phyloP scores from a whole-genome alignment of 768 basidiomycete genomes.

The Boletales sp. region DNA sequence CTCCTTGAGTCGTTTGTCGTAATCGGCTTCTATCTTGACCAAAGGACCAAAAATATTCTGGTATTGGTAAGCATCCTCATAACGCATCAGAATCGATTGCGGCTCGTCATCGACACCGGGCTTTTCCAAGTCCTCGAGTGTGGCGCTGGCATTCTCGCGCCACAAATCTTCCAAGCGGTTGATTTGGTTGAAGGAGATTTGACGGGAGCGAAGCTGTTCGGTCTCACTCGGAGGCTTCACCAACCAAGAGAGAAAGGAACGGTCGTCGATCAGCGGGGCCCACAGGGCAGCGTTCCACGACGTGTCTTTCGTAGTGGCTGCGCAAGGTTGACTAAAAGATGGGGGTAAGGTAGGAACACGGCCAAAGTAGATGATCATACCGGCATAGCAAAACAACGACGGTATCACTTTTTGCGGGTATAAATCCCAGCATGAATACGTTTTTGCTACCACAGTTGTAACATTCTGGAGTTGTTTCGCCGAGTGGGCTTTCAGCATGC shows the following conservation, averaged over 20 bases:
- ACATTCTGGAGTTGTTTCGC: constrained; percentile 97
- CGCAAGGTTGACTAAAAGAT: constrained; percentile 84
- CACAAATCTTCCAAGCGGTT: constrained; percentile 96
- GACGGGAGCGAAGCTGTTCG: constrained; percentile 92
- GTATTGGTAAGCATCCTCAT: constrained; percentile 99
- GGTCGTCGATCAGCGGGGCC: constrained; percentile 98
- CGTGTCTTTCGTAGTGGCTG: constrained; percentile 95
- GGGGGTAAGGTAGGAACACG: background rate
- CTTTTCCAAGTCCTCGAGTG: constrained; percentile 94
- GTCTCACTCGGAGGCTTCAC: constrained; percentile 96
- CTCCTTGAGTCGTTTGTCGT: constrained; percentile 96
- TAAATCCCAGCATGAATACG: constrained; percentile 99
- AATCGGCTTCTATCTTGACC: constrained; percentile 99
- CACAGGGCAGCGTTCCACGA: constrained; percentile 98
- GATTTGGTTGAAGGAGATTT: constrained; percentile 96
- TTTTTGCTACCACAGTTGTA: constrained; percentile 99
- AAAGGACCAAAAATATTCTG: constrained; percentile 99
- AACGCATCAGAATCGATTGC: constrained; percentile 82
- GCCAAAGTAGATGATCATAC: constrained; percentile 40
- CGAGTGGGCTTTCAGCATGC: constrained; percentile 91
- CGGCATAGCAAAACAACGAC: constrained; percentile 96
- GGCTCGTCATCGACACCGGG: constrained; percentile 98
- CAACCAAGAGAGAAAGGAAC: constrained; percentile 98
- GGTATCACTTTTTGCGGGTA: constrained; percentile 98
- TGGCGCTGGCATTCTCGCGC: constrained; percentile 94